Percentiles rank a stretch among this genome's conserved stretches.
phyloP scores from a whole-genome alignment of 768 basidiomycete species.

The Coprinopsis marcescibilis region DNA sequence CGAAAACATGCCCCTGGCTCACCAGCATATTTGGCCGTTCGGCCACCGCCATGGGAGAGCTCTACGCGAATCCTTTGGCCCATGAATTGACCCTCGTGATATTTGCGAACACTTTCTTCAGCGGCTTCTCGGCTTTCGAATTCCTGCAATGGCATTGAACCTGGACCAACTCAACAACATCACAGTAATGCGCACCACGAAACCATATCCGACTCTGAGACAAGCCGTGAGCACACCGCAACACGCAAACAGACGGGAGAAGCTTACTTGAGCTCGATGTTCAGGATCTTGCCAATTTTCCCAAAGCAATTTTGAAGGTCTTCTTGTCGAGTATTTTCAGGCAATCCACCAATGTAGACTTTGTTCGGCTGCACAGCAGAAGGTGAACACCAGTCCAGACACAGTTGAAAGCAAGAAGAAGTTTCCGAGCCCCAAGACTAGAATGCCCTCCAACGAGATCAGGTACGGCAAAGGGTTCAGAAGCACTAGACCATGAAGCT shows the following conservation, averaged over 20 bases:
- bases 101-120: slow-evolving; percentile 82
- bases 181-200: slow-evolving; percentile 58
- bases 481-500: slow-evolving; percentile 9
- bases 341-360: slow-evolving; percentile 87
- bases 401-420: slow-evolving; percentile 38
- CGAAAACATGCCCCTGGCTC: slow-evolving; percentile 88
- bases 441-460: slow-evolving; percentile 13
- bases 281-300: slow-evolving; percentile 69
- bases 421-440: slow-evolving; percentile 8
- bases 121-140: slow-evolving; percentile 78
- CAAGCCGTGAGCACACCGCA: slow-evolving; percentile 12
- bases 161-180: not conserved
- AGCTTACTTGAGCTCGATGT: slow-evolving; percentile 79
- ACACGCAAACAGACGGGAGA: no score
- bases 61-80: slow-evolving; percentile 90
- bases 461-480: slow-evolving; percentile 17
- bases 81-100: slow-evolving; percentile 88
- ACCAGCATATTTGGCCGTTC: slow-evolving; percentile 74
- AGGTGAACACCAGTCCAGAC: slow-evolving; percentile 61
- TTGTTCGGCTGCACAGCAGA: slow-evolving; percentile 82
- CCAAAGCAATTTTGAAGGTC: slow-evolving; percentile 84
- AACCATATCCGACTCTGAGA: slow-evolving; percentile 77
- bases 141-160: slow-evolving; percentile 45
- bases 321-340: slow-evolving; percentile 80
- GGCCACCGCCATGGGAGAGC: slow-evolving; percentile 76